Conservation (phyloP, 352 stramenopile species). For the Globisporangium nodosum region DNA sequence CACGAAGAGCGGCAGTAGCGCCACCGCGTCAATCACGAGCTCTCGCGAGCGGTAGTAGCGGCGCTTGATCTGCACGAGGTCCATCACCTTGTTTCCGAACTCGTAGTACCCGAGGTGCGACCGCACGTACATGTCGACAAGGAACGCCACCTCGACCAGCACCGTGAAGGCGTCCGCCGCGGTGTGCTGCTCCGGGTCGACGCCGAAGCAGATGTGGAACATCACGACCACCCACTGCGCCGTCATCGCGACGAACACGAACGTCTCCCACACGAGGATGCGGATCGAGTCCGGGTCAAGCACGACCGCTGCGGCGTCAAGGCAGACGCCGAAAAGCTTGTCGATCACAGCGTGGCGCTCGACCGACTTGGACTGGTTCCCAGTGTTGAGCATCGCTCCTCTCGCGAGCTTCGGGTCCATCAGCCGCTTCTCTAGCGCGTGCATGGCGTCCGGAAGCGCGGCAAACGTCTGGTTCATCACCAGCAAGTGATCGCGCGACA, state of each 20-base stretch:
- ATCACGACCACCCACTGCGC: constrained; percentile 38
- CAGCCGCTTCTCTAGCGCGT: constrained; percentile 39
- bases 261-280: constrained; percentile 57
- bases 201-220: constrained; percentile 43
- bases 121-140: constrained; percentile 49
- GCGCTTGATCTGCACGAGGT: constrained; percentile 24
- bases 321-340: constrained; percentile 3
- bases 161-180: constrained; percentile 23
- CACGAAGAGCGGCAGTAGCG: constrained; percentile 43
- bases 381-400: constrained; percentile 7
- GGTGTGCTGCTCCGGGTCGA: constrained; percentile 5
- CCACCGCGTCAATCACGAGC: constrained; percentile 42
- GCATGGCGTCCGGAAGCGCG: constrained; percentile 24
- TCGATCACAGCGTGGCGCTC: neutral
- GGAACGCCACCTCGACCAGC: constrained; percentile 40
- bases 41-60: constrained; percentile 41
- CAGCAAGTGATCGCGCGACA: constrained; percentile 39
- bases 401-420: constrained; percentile 50
- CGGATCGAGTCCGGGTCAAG: constrained; percentile 49
- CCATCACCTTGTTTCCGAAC: constrained; percentile 73
- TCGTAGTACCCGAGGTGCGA: constrained; percentile 51
- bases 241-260: constrained; percentile 48
- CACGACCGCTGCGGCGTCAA: constrained; percentile 11
- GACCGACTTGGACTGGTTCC: neutral
- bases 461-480: constrained; percentile 31